Base-by-base conservation (phyloP, 148 eudicot genomes). In the Suaeda aralocaspica region DNA sequence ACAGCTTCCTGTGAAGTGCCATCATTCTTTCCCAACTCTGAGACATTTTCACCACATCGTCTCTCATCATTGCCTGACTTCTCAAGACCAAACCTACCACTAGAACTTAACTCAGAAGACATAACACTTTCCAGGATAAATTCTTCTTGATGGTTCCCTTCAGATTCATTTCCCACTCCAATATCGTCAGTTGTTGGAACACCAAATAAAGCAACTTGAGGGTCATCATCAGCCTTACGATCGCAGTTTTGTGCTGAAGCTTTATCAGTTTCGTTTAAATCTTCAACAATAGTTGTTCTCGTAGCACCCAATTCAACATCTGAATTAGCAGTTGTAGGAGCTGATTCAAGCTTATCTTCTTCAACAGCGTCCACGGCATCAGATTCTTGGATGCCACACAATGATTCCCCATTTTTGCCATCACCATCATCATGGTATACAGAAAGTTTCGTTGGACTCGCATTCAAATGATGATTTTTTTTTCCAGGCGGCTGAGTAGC, bases 361-460 rank as follows among this genome's bases (percentile, higher is more conserved):
- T 79, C 81, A 66, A 56, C 72, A 72, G 26, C 68, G 60, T 62
- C 75, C 25, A 36, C 59, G 21, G 48, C 69, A 69, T 80, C 75
- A 52, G 31, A 18, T 51, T 77, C 71, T 14, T 74, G 46, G 4
- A 30, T 59, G 62, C 49, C 64, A 55, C 53, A 72, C 53, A 29
- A 28, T 44, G 80, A 71, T 50, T 84, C 74, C 64, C 59, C 63
- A 39, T 18, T 71, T 36, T 49, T 33, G 74, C 46, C 25, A 57
- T 70, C 79, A 39, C 45, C 67, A 7, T 52, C 73, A 25, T 64
- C 74, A 67, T 57, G 64, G 51, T 72, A 67, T 6, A 22, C 22
- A 72, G 29, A 33, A 71, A 59, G 66, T 60, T 77, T 76, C 25
- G 28, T 74, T 49, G 59, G 51, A 68, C 76, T 74, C 71, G 21